phyloP scores from a whole-genome alignment of 331 rosid genomes.

The Rhamnella rubrinervis region DNA sequence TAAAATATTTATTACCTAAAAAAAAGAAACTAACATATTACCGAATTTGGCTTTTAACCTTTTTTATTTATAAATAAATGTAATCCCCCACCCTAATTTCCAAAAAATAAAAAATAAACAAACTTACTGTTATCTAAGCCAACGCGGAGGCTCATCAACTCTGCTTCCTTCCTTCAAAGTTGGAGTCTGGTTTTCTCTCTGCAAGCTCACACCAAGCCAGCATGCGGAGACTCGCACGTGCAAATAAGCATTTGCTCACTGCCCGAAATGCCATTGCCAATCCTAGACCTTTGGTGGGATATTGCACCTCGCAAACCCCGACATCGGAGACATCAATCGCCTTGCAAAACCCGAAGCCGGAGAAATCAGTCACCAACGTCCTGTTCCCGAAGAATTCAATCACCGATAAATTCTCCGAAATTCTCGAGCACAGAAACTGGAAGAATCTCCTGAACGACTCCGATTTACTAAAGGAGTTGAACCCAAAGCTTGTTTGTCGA shows the following conservation, averaged over 20 bases:
- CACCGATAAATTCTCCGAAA: background rate
- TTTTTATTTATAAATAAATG: too few relatives aligned
- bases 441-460: slow-evolving; percentile 21
- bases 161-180: background rate
- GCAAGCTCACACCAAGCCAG: background rate
- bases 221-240: slow-evolving; percentile 17
- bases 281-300: background rate
- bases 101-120: too few relatives aligned
- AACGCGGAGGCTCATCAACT: too few relatives aligned
- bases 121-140: too few relatives aligned
- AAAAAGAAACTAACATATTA: too few relatives aligned
- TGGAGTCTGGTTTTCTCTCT: too few relatives aligned
- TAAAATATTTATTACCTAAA: too few relatives aligned
- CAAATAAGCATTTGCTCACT: background rate
- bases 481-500: background rate
- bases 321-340: slow-evolving; percentile 40
- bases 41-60: too few relatives aligned
- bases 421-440: slow-evolving; percentile 18
- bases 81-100: too few relatives aligned
- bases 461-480: background rate
- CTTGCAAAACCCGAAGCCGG: background rate
- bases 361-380: too few relatives aligned
- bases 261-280: background rate
- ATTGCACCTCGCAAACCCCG: slow-evolving; percentile 27
- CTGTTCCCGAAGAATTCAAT: slow-evolving; percentile 1